Evolutionary conservation across 352 stramenopile species (phyloP), one percentile per base, ranked within the genome.

Genomic region (Phytophthora parvispora): DNA sequence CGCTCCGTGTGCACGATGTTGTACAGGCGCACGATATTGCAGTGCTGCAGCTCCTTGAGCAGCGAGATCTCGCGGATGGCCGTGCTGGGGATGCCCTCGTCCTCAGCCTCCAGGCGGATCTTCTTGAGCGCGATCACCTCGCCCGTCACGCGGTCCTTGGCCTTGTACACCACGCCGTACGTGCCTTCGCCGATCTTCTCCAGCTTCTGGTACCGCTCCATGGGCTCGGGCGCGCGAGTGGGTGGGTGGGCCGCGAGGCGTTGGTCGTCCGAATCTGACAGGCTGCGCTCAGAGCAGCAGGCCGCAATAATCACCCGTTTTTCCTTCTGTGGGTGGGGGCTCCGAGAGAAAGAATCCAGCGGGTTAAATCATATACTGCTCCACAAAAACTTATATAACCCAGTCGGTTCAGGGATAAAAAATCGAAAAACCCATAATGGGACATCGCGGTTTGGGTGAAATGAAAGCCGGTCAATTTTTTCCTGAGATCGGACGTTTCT

Each of bases 101-200:
- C 97, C 58, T 98, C 92, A 43, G 98, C 98, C 78, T 99, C 98
- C 38, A 99, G 88, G 18, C 98, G 86, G 67, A 99, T 99, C 85
- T 99, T 99, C 87, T 99, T 99, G 49, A 99, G 84, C 31, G 98
- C 98, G 65, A 99, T 97, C 51, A 99, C 99, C 87, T 99, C 97
- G 57, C 97, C 97, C 53, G 88, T 97, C 53, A 94, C 82, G 63
- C 88, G 93, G 78, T 99, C 96, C 72, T 99, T 99, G 51, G 97
- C 97, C 78, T 99, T 99, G 93, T 99, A 99, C 27, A 99, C 98
- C 20, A 99, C 91, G 31, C 98, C 98, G 74, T 99, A 99, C 20
- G 98, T 99, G 55, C 97, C 97, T 72, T 99, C 96, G 38, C 97
- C 97, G 68, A 99, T 97, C 77, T 99, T 98, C 82, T 99, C 97